Evolutionary conservation across 805 yeast genomes (phyloP), one percentile per base, ranked within the genome.

Genomic region (Yarrowia deformans): DNA sequence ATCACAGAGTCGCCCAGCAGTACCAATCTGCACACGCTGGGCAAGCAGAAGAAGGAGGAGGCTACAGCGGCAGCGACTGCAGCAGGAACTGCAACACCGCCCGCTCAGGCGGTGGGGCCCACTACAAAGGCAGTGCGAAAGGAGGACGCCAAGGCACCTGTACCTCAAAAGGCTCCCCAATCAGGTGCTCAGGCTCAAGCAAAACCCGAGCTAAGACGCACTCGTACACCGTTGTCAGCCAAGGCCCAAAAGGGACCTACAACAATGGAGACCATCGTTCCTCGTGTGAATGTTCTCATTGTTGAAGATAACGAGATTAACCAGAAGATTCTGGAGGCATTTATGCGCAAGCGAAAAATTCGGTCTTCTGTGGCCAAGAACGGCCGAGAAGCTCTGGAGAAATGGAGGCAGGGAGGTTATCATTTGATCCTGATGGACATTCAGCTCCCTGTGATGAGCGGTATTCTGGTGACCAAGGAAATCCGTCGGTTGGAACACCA

Each of bases 281-380:
- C 98, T 0, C 90, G 92, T 71, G 89, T 95, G 50, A 91, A 92
- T 50, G 97, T 95, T 0, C 80, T 95, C 67, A 93, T 95, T 49
- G 99, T 95, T 10, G 99, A 95, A 78, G 99, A 95, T 82, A 95
- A 95, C 78, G 89, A 93, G 45, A 93, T 95, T 75, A 95, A 95
- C 79, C 96, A 91, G 79, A 90, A 91, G 61, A 93, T 95, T 83
- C 82, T 95, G 77, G 95, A 93, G 18, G 90, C 96, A 16, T 94
- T 93, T 74, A 82, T 95, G 77, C 85, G 92, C 72, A 90, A 91
- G 72, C 94, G 94, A 75, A 86, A 90, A 70, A 93, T 95, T 39
- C 89, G 89, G 52, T 92, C 88, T 72, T 89, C 88, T 71, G 88
- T 93, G 55, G 98, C 98, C 5, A 89, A 90, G 70, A 94, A 93